Evolutionary conservation across 306 rosid genomes (phyloP), one percentile per base, ranked within the genome.

Genomic region (Begonia peltatifolia): DNA sequence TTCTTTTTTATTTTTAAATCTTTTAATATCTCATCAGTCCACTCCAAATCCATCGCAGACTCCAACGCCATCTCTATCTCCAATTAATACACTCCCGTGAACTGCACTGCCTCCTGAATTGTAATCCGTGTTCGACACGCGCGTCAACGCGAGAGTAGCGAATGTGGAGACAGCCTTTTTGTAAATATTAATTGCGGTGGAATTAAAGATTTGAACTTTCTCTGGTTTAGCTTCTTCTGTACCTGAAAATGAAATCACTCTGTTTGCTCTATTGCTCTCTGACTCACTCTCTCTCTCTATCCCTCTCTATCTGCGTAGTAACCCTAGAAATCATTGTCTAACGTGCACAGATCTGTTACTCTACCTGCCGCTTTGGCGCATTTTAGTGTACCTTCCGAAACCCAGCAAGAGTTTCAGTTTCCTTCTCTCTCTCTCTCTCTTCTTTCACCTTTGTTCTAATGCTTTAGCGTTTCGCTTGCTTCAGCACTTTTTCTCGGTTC

Each of bases 331-430:
- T 57, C 55, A 58, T 61, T 66, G 64, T 63, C 62, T 62, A 71
- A 55, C 58, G 69, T 63, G 77, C 63, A 66, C 75, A 64, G 74
- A 68, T 75, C 82, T 57, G 58, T 63, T 62, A 56, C 73, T 48
- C 48, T 59, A 46, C 60, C 65, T 66, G 74, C 74, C 66, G 61
- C 68, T 57, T 68, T 42, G 46, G 74, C 59, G 79, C 89, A 80
- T 74, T 72, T 59, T 74, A 70, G 78, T 76, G 68, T 60, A 59
- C 67, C 87, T 59, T 62, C 75, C 77, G 56, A 60, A 0, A 74
- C 63, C 60, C 78, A 78, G 35, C 51, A 67, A 25, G 62, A 20
- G 48, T 36, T 70, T 62, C 52, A 60, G 30, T 3, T 17, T 17
- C 18, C n/a, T n/a, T 17, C 35, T 25, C 35, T 25, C 59, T 74